A percentile compares a stretch with the other conserved stretches of the same genome.
These are phyloP conservation scores for Telfairia occidentalis DNA, from an alignment of 331 rosid species.

Conservation along the genomic window DNA sequence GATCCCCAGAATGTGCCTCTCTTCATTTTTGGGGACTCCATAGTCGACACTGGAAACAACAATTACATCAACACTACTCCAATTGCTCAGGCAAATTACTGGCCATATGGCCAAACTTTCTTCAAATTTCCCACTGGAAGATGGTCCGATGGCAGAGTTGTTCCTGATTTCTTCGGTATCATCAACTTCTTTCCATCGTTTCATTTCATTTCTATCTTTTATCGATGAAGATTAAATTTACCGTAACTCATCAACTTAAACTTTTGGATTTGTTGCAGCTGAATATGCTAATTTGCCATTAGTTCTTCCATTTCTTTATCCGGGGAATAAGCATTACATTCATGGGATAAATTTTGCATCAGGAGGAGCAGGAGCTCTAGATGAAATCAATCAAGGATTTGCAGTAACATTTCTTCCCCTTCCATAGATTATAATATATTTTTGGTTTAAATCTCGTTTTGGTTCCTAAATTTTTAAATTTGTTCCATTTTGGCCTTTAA, in stretches of 20 bases:
- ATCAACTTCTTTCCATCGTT: not conserved
- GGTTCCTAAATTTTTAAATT: too few relatives aligned
- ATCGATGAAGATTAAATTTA: too few relatives aligned
- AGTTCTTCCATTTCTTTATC: constrained; percentile 61
- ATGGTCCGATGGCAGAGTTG: constrained; percentile 15
- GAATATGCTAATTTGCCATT: constrained; percentile 55
- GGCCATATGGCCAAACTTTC: constrained; percentile 20
- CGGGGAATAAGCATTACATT: constrained; percentile 32
- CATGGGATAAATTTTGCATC: constrained; percentile 71
- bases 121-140: constrained; percentile 19
- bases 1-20: not conserved
- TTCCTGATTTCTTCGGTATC: constrained; percentile 24
- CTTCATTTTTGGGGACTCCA: constrained; percentile 27
- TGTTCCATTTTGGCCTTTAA: too few relatives aligned
- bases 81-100: not conserved
- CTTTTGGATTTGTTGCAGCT: too few relatives aligned
- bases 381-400: constrained; percentile 44
- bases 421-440: too few relatives aligned
- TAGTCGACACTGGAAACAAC: not conserved
- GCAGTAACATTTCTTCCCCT: constrained; percentile 21
- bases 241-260: too few relatives aligned
- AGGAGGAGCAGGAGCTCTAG: constrained; percentile 77
- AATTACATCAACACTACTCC: constrained; percentile 10
- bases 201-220: not conserved
- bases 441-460: too few relatives aligned